Evolutionary conservation across 1,284 basidiomycete genomes (phyloP).

Genomic region (Marasmius sp.): DNA sequence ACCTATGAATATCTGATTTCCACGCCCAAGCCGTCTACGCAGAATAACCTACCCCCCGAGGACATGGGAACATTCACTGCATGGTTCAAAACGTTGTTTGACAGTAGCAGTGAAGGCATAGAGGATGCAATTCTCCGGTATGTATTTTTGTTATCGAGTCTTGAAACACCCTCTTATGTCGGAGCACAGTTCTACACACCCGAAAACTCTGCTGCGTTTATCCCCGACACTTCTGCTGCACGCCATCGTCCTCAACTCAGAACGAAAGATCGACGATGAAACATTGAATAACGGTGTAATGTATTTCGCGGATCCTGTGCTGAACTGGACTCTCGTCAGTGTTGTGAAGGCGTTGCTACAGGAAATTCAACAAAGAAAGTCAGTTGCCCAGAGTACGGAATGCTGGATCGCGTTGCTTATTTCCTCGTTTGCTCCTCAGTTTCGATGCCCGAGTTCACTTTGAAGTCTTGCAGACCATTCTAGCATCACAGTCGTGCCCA

Average conservation of each 20-base stretch:
- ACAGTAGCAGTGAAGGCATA: conserved; percentile 74
- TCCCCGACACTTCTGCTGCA: conserved; percentile 64
- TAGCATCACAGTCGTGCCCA: conserved; percentile 66
- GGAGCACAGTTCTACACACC: conserved; percentile 59
- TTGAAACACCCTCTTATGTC: background rate
- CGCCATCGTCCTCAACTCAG: conserved; percentile 50
- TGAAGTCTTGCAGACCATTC: conserved; percentile 63
- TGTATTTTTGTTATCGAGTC: conserved; percentile 10
- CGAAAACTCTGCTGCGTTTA: conserved; percentile 63
- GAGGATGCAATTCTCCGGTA: conserved; percentile 78
- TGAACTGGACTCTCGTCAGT: conserved; percentile 78
- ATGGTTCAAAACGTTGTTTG: conserved; percentile 79
- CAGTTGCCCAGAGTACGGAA: conserved; percentile 19
- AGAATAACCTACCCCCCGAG: conserved; percentile 45
- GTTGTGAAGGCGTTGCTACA: conserved; percentile 62
- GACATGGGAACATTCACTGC: conserved; percentile 50
- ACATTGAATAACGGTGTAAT: conserved; percentile 70
- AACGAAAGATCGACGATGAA: conserved; percentile 63
- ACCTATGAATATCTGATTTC: conserved; percentile 52
- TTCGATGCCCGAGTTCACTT: conserved; percentile 44
- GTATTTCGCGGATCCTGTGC: conserved; percentile 69
- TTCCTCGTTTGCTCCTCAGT: conserved; percentile 22
- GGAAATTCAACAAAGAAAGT: conserved; percentile 64
- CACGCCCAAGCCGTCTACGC: conserved; percentile 42
- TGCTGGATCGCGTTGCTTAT: background rate